Evolutionary conservation across 257 asterid genomes (phyloP), one percentile per base, ranked within the genome.

Genomic region (Capsicum chinense): DNA sequence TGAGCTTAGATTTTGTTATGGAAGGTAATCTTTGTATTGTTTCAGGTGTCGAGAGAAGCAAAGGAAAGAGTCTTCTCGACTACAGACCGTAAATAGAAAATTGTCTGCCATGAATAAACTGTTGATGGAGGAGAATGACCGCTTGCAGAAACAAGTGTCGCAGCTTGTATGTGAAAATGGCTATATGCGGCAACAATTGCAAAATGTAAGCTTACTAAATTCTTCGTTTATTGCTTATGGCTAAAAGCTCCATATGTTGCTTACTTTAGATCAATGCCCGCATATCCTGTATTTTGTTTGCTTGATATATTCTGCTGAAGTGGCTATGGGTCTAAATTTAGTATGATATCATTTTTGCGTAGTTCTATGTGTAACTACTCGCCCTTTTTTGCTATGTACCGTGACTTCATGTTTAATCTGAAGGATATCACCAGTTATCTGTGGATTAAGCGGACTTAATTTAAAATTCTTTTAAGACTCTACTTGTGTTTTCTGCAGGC

Each of bases 91-190:
- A 66, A 95, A 95, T 84, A 86, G 97, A 83, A 95, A 95, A 90
- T 85, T 95, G 87, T 67, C 86, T 67, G 98, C 99, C 0, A 93
- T 95, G 99, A 95, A 95, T 85, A 95, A 95, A 87, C 88, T 95
- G 64, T 84, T 95, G 90, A 95, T 95, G 99, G 99, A 95, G 87
- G 99, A 94, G 91, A 95, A 95, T 79, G 99, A 94, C 87, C 95
- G 99, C 81, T 89, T 95, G 88, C 99, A 95, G 87, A 95, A 93
- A 88, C 99, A 94, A 90, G 98, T 95, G 52, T 94, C 99, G 0
- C 99, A 93, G 88, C 95, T 96, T 26, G 98, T 96, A 4, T 90
- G 93, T 57, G 98, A 95, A 89, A 95, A 95, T 83, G 98, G 97
- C 39, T 90, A 73, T 83, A 93, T 95, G 98, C 89, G 92, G 81